Conservation (phyloP, 805 yeast species). For the Candida pseudoglaebosa region DNA sequence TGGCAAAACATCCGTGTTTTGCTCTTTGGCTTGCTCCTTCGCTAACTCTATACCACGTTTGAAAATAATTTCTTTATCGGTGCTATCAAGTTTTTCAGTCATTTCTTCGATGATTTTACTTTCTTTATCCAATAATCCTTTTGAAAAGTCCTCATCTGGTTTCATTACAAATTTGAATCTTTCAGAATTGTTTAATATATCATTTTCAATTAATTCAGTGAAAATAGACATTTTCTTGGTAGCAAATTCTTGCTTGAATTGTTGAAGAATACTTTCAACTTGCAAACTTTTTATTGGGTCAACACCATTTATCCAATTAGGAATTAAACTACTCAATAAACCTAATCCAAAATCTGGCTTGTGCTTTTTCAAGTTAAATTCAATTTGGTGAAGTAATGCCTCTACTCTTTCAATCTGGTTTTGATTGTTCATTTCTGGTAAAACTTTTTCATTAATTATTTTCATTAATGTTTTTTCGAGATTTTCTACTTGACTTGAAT, state of each 20-base stretch:
- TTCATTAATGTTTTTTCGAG: conserved; percentile 47
- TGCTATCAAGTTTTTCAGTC: conserved; percentile 42
- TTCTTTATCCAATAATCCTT: conserved; percentile 54
- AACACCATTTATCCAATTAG: conserved; percentile 80
- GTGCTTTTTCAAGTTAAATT: conserved; percentile 77
- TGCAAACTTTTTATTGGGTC: conserved; percentile 69
- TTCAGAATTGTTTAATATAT: conserved; percentile 46
- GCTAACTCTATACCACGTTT: conserved; percentile 58
- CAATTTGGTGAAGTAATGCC: conserved; percentile 86
- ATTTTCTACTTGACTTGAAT: conserved; percentile 39
- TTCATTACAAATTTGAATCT: conserved; percentile 70
- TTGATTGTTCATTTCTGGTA: conserved; percentile 26
- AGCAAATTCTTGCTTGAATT: conserved; percentile 60
- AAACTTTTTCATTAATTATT: conserved; percentile 41
- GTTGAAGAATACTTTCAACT: conserved; percentile 55
- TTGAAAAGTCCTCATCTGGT: conserved; percentile 59
- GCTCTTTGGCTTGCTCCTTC: conserved; percentile 60
- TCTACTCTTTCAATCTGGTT: conserved; percentile 49
- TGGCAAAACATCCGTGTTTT: conserved; percentile 78
- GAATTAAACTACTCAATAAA: conserved; percentile 66
- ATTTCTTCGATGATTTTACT: conserved; percentile 42
- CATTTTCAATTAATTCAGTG: conserved; percentile 50
- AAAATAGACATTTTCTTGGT: conserved; percentile 51
- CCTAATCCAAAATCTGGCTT: conserved; percentile 88
- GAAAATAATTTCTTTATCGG: conserved; percentile 55